Evolutionary conservation across 768 basidiomycete genomes (phyloP), one percentile per base, ranked within the genome.

Genomic region (Panaeolus papilionaceus): DNA sequence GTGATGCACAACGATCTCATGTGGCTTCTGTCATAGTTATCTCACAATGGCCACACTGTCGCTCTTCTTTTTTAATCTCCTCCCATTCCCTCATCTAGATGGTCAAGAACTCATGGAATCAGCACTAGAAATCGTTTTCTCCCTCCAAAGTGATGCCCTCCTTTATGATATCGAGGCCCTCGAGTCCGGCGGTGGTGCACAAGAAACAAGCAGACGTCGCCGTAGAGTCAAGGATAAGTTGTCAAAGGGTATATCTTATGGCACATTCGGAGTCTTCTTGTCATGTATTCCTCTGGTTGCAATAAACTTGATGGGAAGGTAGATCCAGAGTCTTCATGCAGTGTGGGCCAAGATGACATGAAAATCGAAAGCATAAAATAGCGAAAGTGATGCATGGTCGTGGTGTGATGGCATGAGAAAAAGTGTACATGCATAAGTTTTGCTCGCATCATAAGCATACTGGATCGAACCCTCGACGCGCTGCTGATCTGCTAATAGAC

Each of bases 21-120:
- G 33, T 33, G 33, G 23, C 23, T 64, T 63, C 38, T 10, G 39
- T 18, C 11, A 65, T 70, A 92, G 92, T 68, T 92, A 92, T 68
- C 76, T 89, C 67, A 78, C 80, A 39, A 86, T 87, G 73, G 83
- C 92, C 2, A 88, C 89, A n/a, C 76, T 95, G 38, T 95, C 93
- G 2, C 81, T 96, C 1, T 95, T 87, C 75, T 78, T 95, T 66
- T 89, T 96, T 80, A 96, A 96, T 75, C 84, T 93, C 33, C 82
- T 96, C 26, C 94, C 95, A 0, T 75, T 95, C 39, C 85, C 86
- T 2, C 79, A 81, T 61, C 81, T 96, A 20, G 95, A 96, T 68
- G 95, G 95, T 33, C 78, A 83, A 8, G 85, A 89, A 70, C 79
- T 92, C 20, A 80, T 94, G 38, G 62, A 66, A 11, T 65, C 73